Percentiles rank a stretch among this genome's conserved stretches.
phyloP scores from a whole-genome alignment of 345 rosid genomes.

The Euclidium syriacum region DNA sequence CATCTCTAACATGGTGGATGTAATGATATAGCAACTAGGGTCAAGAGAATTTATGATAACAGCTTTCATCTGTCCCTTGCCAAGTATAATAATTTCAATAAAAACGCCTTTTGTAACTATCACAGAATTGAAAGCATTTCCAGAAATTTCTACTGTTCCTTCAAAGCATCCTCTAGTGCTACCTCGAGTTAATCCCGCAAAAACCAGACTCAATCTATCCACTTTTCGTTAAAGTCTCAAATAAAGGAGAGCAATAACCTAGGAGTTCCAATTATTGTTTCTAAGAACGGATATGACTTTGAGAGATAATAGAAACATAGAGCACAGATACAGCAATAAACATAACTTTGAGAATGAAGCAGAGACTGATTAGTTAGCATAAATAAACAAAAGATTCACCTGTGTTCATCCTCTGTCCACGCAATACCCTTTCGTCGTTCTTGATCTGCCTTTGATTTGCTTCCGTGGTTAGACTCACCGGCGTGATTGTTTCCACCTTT shows the following conservation, averaged over 20 bases:
- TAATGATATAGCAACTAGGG: conserved; percentile 13
- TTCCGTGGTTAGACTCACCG: conserved; percentile 64
- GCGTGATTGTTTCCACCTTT: conserved; percentile 50
- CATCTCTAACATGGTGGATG: conserved; percentile 21
- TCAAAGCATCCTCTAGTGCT: neutral
- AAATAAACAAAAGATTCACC: conserved; percentile 41
- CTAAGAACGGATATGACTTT: neutral
- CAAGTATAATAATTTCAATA: neutral
- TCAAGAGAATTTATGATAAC: conserved; percentile 12
- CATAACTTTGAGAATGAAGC: neutral
- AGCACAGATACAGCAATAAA: conserved; percentile 7
- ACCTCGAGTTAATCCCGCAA: neutral
- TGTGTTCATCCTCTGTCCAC: conserved; percentile 97
- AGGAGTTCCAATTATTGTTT: neutral
- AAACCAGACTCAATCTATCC: neutral
- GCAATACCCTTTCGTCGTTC: conserved; percentile 97
- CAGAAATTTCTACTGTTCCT: neutral
- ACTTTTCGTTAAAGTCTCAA: neutral
- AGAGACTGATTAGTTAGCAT: conserved; percentile 12
- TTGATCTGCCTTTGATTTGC: conserved; percentile 87
- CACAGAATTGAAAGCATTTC: neutral
- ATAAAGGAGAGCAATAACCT: conserved; percentile 6
- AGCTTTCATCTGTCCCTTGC: conserved; percentile 12
- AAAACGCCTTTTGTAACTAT: neutral
- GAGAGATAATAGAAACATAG: neutral